Evolutionary conservation across 306 rosid genomes (phyloP).

Genomic region (Cucumis hystrix): DNA sequence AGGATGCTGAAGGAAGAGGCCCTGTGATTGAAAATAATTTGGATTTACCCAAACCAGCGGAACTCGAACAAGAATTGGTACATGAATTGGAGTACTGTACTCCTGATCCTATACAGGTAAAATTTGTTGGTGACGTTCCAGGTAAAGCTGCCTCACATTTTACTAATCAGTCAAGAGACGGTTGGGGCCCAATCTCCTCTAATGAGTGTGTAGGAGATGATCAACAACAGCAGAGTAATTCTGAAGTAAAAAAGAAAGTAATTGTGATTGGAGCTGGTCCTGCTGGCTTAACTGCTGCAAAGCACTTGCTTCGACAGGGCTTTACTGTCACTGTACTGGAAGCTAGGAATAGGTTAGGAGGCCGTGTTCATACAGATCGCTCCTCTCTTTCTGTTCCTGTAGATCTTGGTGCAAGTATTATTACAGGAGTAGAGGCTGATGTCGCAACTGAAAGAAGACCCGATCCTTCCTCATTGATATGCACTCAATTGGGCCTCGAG

Average conservation of each 20-base stretch:
- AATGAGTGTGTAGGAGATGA: slow-evolving; percentile 23
- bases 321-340: slow-evolving; percentile 68
- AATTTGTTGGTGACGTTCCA: slow-evolving; percentile 16
- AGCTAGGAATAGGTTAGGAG: slow-evolving; percentile 91
- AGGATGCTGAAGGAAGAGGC: slow-evolving; percentile 24
- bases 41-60: slow-evolving; percentile 20
- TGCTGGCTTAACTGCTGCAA: slow-evolving; percentile 96
- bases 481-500: slow-evolving; percentile 93
- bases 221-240: slow-evolving; percentile 24
- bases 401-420: slow-evolving; percentile 99
- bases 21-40: slow-evolving; percentile 8
- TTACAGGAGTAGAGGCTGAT: slow-evolving; percentile 99
- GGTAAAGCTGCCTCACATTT: slow-evolving; percentile 22
- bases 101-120: slow-evolving; percentile 16
- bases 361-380: slow-evolving; percentile 86
- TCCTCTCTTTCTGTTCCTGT: slow-evolving; percentile 93
- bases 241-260: slow-evolving; percentile 47
- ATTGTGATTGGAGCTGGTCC: slow-evolving; percentile 97
- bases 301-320: slow-evolving; percentile 94
- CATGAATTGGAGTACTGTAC: slow-evolving; percentile 23
- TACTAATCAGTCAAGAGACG: slow-evolving; percentile 26
- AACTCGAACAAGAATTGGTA: slow-evolving; percentile 21
- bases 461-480: slow-evolving; percentile 92
- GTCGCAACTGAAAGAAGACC: slow-evolving; percentile 96
- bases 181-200: slow-evolving; percentile 5